Base-by-base conservation (phyloP, 1,284 basidiomycete species). In the Exobasidium rhododendri region DNA sequence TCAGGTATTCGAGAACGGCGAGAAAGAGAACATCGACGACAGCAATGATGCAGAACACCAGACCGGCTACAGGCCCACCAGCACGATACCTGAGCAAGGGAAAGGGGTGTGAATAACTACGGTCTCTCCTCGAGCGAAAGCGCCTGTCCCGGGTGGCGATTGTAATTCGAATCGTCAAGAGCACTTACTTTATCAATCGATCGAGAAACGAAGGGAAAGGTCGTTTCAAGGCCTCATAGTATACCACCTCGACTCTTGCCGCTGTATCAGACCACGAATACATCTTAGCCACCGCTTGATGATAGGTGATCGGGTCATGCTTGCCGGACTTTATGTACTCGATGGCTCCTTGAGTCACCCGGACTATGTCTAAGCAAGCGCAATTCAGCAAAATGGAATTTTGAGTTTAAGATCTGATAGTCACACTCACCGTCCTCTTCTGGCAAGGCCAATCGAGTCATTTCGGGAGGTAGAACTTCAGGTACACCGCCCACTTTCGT, bases 401-500 rank as follows among this genome's bases (percentile, higher is more conserved):
- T 14, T 26, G 1, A 51, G 49, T 32, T 26, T 32, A 28, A n/a
- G n/a, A n/a, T n/a, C 28, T 28, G 58, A 32, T 40, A 7, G 7
- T 40, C 17, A 10, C 6, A 77, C 82, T 67, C 44, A 86, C 87
- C 86, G 59, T 88, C 86, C 62, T 92, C 92, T 52, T 96, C 90
- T 0, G 94, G 92, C 61, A 87, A 86, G 0, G 93, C 91, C 70
- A 97, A 96, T 35, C 91, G 91, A 62, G 97, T 91, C 89, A 97
- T 90, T 67, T 93, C 89, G 52, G 87, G 83, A 0, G 96, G 96
- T 20, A 99, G 82, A 60, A 97, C 89, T 81, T 99, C 96, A 0
- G 96, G 93, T 0, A 97, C 89, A 1, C 96, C 94, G 0, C 96
- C 94, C 0, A 99, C 94, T 32, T 88, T 85, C 0, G 94, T 98